Evolutionary conservation across 257 asterid species (phyloP).

Genomic region (Solanum ossicruentum): DNA sequence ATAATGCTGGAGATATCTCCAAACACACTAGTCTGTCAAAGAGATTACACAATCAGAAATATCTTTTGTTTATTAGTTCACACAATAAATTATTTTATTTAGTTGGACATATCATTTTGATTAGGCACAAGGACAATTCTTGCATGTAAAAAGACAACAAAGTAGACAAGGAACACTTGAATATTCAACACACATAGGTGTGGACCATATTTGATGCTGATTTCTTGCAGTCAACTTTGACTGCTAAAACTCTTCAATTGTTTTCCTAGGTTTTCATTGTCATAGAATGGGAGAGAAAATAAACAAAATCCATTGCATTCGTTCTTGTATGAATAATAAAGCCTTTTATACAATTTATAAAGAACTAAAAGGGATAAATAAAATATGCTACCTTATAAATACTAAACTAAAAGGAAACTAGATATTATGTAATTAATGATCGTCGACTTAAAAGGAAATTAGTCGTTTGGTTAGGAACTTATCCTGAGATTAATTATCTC

Average conservation of each 20-base stretch:
- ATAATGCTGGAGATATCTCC: neutral
- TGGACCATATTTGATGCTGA: neutral
- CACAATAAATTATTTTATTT: neutral
- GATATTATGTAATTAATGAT: too few species aligned
- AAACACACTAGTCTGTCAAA: neutral
- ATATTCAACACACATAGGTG: too few species aligned
- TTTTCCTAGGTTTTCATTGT: neutral
- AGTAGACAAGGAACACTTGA: neutral
- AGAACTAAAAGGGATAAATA: too few species aligned
- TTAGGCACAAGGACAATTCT: neutral
- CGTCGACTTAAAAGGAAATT: too few species aligned
- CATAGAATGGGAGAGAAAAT: too few species aligned
- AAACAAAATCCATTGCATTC: neutral
- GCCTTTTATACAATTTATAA: too few species aligned
- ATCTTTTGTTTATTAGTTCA: neutral
- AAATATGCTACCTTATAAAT: too few species aligned
- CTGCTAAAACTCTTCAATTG: neutral
- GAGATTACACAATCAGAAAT: neutral
- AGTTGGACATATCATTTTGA: neutral
- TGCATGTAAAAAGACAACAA: neutral
- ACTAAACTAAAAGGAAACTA: too few species aligned
- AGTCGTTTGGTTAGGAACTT: too few species aligned
- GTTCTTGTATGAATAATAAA: too few species aligned
- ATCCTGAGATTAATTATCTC: too few species aligned
- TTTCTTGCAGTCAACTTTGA: conserved; percentile 17